Evolutionary conservation across 371 early-diverging fungal genomes (phyloP).

Genomic region (Mycotypha africana): DNA sequence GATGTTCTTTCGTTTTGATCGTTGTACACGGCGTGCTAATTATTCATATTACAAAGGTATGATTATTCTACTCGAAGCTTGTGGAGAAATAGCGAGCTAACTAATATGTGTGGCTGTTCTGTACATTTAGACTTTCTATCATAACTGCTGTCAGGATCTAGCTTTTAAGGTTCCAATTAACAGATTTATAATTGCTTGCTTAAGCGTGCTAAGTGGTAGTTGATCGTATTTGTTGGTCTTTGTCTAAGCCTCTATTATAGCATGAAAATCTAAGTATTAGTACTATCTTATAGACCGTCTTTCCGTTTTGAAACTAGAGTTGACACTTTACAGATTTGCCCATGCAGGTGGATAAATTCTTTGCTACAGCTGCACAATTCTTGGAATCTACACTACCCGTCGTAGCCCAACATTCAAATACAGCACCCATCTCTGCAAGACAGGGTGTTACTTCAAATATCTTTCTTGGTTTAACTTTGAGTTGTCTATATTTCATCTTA

Average conservation of each 20-base stretch:
- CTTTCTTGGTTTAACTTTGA: constrained; percentile 63
- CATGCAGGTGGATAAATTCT: constrained; percentile 59
- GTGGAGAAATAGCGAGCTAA: too few species aligned
- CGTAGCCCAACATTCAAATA: constrained; percentile 65
- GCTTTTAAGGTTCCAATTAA: too few species aligned
- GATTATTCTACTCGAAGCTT: too few species aligned
- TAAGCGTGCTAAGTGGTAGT: constrained; percentile 64
- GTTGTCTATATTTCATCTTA: constrained; percentile 60
- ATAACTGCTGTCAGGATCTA: too few species aligned
- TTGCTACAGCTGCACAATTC: constrained; percentile 48
- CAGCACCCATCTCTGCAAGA: constrained; percentile 59
- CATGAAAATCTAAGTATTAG: too few species aligned
- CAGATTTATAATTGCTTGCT: constrained; percentile 53
- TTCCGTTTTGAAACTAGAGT: constrained; percentile 1
- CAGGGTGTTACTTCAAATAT: constrained; percentile 58
- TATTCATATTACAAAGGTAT: too few species aligned
- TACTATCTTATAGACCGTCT: too few species aligned
- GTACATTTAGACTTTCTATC: too few species aligned
- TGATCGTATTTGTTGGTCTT: constrained; percentile 55
- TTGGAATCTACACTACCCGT: constrained; percentile 51
- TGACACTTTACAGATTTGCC: constrained; percentile 58
- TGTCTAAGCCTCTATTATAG: too few species aligned
- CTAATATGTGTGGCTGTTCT: too few species aligned
- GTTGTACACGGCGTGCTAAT: too few species aligned
- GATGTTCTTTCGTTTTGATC: too few species aligned